Conservation (phyloP, 768 basidiomycete genomes). For the Chalciporus piperatus region DNA sequence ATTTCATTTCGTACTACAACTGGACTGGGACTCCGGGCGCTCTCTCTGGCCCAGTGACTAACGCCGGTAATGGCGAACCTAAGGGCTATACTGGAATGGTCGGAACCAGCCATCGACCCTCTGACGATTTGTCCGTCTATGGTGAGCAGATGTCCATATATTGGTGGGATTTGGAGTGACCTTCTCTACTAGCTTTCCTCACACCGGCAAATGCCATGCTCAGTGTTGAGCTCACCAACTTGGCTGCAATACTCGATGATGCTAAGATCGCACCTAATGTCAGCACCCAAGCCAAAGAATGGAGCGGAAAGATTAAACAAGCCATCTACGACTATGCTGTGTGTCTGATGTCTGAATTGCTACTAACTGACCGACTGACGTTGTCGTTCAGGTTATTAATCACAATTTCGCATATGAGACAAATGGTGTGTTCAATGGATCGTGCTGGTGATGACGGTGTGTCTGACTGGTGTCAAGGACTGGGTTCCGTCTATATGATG, state of each 20-base stretch:
- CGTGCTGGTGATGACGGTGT: not conserved
- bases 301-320: slow-evolving; percentile 54
- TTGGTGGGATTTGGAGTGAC: not conserved
- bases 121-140: slow-evolving; percentile 69
- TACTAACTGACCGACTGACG: not conserved
- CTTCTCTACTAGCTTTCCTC: slow-evolving; percentile 56
- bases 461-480: slow-evolving; percentile 37
- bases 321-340: slow-evolving; percentile 67
- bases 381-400: slow-evolving; percentile 48
- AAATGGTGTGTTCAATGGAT: slow-evolving; percentile 46
- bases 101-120: slow-evolving; percentile 74
- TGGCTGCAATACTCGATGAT: slow-evolving; percentile 58
- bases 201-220: slow-evolving; percentile 83
- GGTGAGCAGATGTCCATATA: slow-evolving; percentile 37
- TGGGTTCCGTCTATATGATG: slow-evolving; percentile 75
- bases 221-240: slow-evolving; percentile 63
- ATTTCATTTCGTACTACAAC: slow-evolving; percentile 75
- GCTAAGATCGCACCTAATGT: slow-evolving; percentile 47
- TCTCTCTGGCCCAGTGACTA: slow-evolving; percentile 59
- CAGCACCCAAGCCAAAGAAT: slow-evolving; percentile 50
- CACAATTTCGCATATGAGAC: slow-evolving; percentile 76
- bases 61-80: slow-evolving; percentile 72
- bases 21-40: slow-evolving; percentile 71
- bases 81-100: slow-evolving; percentile 72
- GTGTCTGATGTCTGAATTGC: slow-evolving; percentile 12